These are phyloP conservation scores for Dalechampia spathulata DNA, from an alignment of 441 rosid species.

Conservation along the genomic window DNA sequence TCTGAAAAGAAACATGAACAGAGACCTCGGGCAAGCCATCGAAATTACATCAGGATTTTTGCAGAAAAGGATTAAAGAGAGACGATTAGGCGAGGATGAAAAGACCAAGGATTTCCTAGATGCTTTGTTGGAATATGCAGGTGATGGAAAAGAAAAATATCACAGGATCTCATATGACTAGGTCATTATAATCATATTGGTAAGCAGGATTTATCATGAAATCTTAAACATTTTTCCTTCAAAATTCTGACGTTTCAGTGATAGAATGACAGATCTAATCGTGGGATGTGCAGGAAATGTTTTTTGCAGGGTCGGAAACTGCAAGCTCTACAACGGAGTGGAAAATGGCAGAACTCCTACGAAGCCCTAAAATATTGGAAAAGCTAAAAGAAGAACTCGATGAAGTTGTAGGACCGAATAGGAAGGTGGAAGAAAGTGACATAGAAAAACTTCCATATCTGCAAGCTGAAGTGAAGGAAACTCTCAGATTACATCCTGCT, in stretches of 20 bases:
- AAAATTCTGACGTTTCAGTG: no score
- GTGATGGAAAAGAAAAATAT: constrained; percentile 29
- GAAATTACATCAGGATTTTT: constrained; percentile 49
- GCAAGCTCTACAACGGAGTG: constrained; percentile 32
- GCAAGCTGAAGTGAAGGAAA: constrained; percentile 34
- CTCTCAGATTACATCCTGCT: constrained; percentile 35
- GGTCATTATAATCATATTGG: constrained; percentile 31
- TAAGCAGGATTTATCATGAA: not conserved
- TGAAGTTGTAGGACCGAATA: constrained; percentile 5
- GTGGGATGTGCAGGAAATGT: constrained; percentile 21
- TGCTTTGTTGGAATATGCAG: constrained; percentile 33
- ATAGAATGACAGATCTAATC: no score
- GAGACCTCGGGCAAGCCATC: constrained; percentile 47
- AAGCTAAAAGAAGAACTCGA: constrained; percentile 14
- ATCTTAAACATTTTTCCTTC: no score
- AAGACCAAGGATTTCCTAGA: constrained; percentile 33
- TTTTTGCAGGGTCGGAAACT: constrained; percentile 22
- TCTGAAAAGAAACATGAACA: constrained; percentile 45
- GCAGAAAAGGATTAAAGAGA: constrained; percentile 35
- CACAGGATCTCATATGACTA: constrained; percentile 19
- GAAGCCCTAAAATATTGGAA: constrained; percentile 1
- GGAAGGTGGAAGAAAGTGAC: constrained; percentile 18
- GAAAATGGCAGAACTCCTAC: constrained; percentile 19
- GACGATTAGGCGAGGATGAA: not conserved
- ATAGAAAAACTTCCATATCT: constrained; percentile 23